Base-by-base conservation (phyloP, 78 protist species). In the Dictyostelium purpureum region DNA sequence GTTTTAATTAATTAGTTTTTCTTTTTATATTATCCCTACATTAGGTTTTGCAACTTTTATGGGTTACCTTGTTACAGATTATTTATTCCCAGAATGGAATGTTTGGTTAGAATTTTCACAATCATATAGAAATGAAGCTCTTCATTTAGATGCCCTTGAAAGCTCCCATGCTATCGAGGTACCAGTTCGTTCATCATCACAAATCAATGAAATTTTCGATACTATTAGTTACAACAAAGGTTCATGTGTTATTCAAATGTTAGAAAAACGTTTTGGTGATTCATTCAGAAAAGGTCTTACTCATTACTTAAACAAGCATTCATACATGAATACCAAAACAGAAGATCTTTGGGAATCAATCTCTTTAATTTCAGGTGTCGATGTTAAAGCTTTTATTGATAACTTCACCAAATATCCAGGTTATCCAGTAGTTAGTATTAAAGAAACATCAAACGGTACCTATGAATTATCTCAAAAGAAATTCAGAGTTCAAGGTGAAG, bases 131-230 rank as follows among this genome's bases (percentile, higher is more conserved):
- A 24, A 38, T 75, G 56, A 89, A 4, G 99, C 98, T 42, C 70
- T 96, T 31, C 4, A 11, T 18, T 88, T 97, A 14, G 99, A 97
- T 89, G 80, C 92, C 4, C 83, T 97, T 18, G 70, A 51, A 24
- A 45, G 71, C 40, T 63, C 98, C 2, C 99, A 98, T 89, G 96
- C 99, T 5, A 94, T 97, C 33, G 98, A 97, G 33, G 99, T 96
- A n/a, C 96, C 79, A 31, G 95, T 97, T 10, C 5, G 76, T 28
- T 14, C 16, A 37, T 56, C 97, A 18, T 26, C 38, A 18, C 89
- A 98, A 74, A 66, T 98, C 40, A 73, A 94, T 54, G 98, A 97
- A 38, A 97, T 97, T 49, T 98, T 98, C 43, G 99, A 97, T 77
- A 95, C 94, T 31, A 98, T 97, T 71, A 61, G 90, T 4, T 98